These are phyloP conservation scores for Mycosphaerelloides madeirae DNA, from an alignment of 2,329 filamentous ascomycete species.

Conservation along the genomic window DNA sequence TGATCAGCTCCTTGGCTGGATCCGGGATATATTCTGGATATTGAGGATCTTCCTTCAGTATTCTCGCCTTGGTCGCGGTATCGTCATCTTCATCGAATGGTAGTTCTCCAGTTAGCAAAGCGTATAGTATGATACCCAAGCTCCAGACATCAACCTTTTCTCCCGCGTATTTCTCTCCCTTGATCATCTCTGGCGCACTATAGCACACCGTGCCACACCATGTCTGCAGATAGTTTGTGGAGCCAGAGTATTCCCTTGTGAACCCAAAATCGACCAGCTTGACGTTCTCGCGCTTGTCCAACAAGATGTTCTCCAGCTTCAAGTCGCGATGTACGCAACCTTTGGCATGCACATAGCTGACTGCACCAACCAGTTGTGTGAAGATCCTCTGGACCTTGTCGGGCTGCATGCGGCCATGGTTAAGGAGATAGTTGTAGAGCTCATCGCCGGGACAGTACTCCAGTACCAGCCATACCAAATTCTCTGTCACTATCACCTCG, in stretches of 20 bases:
- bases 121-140: conserved; percentile 77
- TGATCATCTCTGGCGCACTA: conserved; percentile 96
- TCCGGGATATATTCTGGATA: conserved; percentile 76
- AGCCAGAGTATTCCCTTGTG: conserved; percentile 93
- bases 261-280: conserved; percentile 98
- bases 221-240: conserved; percentile 89
- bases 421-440: conserved; percentile 90
- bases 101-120: conserved; percentile 75
- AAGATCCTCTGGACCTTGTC: conserved; percentile 94
- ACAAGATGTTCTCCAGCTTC: conserved; percentile 91
- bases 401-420: conserved; percentile 76
- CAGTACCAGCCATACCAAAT: conserved; percentile 88
- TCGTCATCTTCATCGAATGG: conserved; percentile 98
- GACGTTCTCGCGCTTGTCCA: conserved; percentile 96
- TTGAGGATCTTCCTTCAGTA: conserved; percentile 77
- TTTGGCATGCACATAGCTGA: conserved; percentile 90
- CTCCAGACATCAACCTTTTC: conserved; percentile 99
- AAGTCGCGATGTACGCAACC: conserved; percentile 95
- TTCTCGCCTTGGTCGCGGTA: conserved; percentile 74
- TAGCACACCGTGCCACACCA: conserved; percentile 98
- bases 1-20: conserved; percentile 73
- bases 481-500: conserved; percentile 96
- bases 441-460: conserved; percentile 97
- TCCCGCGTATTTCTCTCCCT: conserved; percentile 94
- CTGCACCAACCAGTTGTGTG: conserved; percentile 88